phyloP scores from a whole-genome alignment of 1,284 basidiomycete species.

The Taiwanofungus camphoratus region DNA sequence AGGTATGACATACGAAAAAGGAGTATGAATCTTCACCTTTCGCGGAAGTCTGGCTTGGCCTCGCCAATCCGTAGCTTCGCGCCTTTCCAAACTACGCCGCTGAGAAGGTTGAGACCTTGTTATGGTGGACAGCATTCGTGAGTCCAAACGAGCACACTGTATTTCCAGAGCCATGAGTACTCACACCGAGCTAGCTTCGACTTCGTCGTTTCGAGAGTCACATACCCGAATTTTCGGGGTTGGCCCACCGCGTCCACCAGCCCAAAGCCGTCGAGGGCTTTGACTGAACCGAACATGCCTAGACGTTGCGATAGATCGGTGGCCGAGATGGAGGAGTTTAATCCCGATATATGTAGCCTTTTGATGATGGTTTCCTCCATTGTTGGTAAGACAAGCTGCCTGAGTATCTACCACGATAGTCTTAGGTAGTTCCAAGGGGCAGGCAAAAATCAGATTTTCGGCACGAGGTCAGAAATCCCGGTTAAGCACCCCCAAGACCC shows the following conservation, averaged over 20 bases:
- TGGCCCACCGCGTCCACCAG: conserved; percentile 56
- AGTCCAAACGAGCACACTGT: neutral
- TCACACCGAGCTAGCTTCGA: conserved; percentile 59
- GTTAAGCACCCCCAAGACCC: no score
- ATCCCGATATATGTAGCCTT: conserved; percentile 67
- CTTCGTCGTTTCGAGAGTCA: conserved; percentile 63
- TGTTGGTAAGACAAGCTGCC: conserved; percentile 5
- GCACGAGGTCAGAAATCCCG: no score
- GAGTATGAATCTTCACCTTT: conserved; percentile 37
- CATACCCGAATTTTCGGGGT: conserved; percentile 65
- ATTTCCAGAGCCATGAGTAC: conserved; percentile 20
- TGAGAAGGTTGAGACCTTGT: conserved; percentile 66
- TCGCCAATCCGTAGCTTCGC: conserved; percentile 76
- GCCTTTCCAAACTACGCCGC: conserved; percentile 79
- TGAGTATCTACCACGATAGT: no score
- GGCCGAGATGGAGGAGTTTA: conserved; percentile 56
- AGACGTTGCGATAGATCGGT: conserved; percentile 57
- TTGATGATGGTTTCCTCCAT: conserved; percentile 44
- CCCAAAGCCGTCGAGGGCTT: conserved; percentile 64
- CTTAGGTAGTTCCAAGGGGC: no score
- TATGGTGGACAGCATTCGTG: neutral
- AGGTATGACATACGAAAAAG: neutral
- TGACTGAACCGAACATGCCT: conserved; percentile 61
- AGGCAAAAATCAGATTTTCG: no score
- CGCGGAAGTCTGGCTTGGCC: conserved; percentile 64